Conservation (phyloP, 768 basidiomycete genomes). For the Leucocoprinus leucothites region DNA sequence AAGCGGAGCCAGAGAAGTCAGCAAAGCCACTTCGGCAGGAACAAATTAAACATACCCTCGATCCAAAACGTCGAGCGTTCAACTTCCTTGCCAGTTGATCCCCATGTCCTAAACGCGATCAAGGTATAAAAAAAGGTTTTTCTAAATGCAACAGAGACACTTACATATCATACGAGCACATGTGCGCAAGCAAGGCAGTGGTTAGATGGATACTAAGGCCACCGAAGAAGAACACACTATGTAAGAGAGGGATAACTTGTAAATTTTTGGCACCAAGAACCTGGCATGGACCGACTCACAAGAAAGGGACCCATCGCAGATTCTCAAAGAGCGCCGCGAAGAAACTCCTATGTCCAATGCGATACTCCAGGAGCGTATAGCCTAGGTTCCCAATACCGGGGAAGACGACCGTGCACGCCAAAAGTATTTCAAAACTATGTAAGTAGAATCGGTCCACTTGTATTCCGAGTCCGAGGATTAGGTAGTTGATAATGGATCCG, state of each 20-base stretch:
- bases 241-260: neutral
- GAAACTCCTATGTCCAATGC: slow-evolving; percentile 60
- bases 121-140: neutral
- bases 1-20: neutral
- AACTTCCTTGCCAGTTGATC: slow-evolving; percentile 72
- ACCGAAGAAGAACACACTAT: slow-evolving; percentile 72
- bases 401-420: slow-evolving; percentile 78
- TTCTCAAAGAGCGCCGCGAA: slow-evolving; percentile 52
- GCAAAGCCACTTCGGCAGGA: neutral
- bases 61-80: slow-evolving; percentile 88
- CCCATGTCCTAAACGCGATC: slow-evolving; percentile 42
- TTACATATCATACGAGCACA: slow-evolving; percentile 63
- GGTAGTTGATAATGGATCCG: slow-evolving; percentile 69
- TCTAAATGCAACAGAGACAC: slow-evolving; percentile 12
- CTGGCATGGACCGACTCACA: slow-evolving; percentile 43
- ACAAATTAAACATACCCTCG: slow-evolving; percentile 40
- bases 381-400: slow-evolving; percentile 73
- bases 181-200: slow-evolving; percentile 61
- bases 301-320: slow-evolving; percentile 68
- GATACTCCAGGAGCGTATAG: slow-evolving; percentile 72
- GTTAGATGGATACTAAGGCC: slow-evolving; percentile 72
- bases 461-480: slow-evolving; percentile 67
- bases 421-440: slow-evolving; percentile 77
- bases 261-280: neutral
- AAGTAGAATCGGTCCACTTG: slow-evolving; percentile 73